These are phyloP conservation scores for Hypoxylon crocopeplum DNA, from an alignment of 495 filamentous ascomycete genomes.

Conservation along the genomic window DNA sequence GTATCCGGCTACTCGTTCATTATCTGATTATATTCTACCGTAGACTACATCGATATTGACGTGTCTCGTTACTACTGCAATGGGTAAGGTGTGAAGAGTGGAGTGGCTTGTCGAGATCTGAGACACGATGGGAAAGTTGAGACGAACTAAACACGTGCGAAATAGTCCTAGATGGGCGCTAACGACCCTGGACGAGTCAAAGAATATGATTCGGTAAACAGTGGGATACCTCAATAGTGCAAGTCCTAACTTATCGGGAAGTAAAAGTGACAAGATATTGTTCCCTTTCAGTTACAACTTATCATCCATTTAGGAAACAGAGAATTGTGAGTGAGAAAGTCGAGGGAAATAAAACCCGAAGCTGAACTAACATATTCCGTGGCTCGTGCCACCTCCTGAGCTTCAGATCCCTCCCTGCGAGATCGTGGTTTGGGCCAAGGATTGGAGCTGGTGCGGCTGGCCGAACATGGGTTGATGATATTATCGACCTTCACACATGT, in stretches of 20 bases:
- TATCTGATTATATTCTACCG: not conserved
- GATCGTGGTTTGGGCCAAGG: not conserved
- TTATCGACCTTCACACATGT: too few relatives aligned
- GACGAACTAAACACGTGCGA: slow-evolving; percentile 21
- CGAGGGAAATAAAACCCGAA: not conserved
- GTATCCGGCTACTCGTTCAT: not conserved
- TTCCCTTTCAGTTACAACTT: too few relatives aligned
- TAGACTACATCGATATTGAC: not conserved
- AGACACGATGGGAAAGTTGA: slow-evolving; percentile 17
- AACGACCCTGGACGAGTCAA: not conserved
- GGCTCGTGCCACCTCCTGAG: slow-evolving; percentile 26
- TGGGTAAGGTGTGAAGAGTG: not conserved
- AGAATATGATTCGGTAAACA: too few relatives aligned
- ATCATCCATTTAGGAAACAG: too few relatives aligned
- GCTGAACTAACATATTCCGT: slow-evolving; percentile 5
- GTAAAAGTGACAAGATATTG: too few relatives aligned
- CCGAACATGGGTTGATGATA: too few relatives aligned
- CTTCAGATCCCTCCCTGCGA: slow-evolving; percentile 14
- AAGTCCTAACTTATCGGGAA: too few relatives aligned
- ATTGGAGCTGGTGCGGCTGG: too few relatives aligned
- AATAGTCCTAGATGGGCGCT: not conserved
- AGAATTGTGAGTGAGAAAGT: too few relatives aligned
- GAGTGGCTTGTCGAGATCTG: not conserved
- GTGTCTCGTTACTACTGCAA: not conserved
- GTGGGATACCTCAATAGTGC: too few relatives aligned